A percentile compares a stretch with the other conserved stretches of the same genome.
phyloP scores from a whole-genome alignment of 2,329 filamentous ascomycete genomes.

The Ascochyta viciae-villosae region DNA sequence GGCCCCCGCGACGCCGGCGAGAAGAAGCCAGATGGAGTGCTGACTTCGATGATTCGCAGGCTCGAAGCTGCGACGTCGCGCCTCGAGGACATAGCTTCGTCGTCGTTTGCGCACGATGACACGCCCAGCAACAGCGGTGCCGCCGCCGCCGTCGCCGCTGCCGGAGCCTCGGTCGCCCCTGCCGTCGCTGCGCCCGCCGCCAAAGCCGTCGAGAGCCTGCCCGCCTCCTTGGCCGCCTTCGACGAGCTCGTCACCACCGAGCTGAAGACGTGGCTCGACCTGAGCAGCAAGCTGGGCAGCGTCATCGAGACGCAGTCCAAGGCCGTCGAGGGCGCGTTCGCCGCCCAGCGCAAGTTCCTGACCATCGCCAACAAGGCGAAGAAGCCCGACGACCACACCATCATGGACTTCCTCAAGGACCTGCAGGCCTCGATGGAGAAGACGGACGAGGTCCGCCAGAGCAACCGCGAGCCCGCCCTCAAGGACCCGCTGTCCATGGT shows the following conservation, averaged over 20 bases:
- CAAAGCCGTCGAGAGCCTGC: constrained; percentile 51
- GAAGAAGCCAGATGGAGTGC: constrained; percentile 49
- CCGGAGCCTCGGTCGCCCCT: constrained; percentile 43
- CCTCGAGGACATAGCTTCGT: constrained; percentile 92
- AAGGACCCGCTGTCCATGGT: constrained; percentile 87
- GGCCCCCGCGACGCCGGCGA: constrained; percentile 25
- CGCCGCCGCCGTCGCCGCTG: constrained; percentile 38
- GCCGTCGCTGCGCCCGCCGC: constrained; percentile 40
- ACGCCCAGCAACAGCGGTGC: constrained; percentile 30
- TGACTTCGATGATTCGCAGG: constrained; percentile 65
- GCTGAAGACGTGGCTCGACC: constrained; percentile 77
- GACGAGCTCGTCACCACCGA: constrained; percentile 77
- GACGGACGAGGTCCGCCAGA: constrained; percentile 81
- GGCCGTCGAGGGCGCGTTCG: constrained; percentile 71
- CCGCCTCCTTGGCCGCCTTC: constrained; percentile 82
- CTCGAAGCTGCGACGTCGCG: constrained; percentile 96
- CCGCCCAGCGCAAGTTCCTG: constrained; percentile 85
- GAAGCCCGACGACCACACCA: constrained; percentile 79
- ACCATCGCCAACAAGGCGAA: constrained; percentile 88
- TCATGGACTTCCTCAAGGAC: constrained; percentile 82
- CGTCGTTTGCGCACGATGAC: constrained; percentile 64
- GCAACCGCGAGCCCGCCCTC: constrained; percentile 75
- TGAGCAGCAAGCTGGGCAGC: constrained; percentile 79
- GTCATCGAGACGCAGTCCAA: constrained; percentile 75
- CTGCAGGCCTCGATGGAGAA: constrained; percentile 82